Evolutionary conservation across 805 yeast species (phyloP).

Genomic region (Lipomyces yamanashiensis): DNA sequence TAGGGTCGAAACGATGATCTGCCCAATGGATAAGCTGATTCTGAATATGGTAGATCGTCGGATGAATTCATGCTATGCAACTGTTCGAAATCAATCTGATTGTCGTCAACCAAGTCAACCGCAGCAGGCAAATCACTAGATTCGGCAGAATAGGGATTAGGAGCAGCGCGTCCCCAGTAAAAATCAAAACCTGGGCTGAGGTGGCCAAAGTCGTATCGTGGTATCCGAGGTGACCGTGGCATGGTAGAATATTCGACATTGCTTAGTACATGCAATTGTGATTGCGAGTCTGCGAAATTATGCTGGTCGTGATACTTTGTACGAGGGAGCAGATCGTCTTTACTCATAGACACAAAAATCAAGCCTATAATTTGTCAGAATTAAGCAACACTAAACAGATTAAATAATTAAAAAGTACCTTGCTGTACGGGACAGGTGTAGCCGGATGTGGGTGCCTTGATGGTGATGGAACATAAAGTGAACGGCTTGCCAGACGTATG

Average conservation of each 20-base stretch:
- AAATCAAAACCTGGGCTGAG: slow-evolving; percentile 1
- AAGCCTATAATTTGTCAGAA: slow-evolving; percentile 4
- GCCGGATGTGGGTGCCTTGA: slow-evolving; percentile 33
- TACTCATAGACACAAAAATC: slow-evolving; percentile 32
- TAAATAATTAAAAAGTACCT: neutral
- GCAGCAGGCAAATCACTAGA: neutral
- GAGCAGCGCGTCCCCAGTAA: slow-evolving; percentile 7
- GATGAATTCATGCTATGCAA: neutral
- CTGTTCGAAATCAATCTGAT: neutral
- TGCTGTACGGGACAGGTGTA: slow-evolving; percentile 37
- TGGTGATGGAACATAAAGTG: slow-evolving; percentile 32
- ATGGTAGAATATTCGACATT: slow-evolving; percentile 15
- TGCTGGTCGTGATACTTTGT: slow-evolving; percentile 25
- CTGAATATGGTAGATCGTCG: slow-evolving; percentile 2
- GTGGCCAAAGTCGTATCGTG: slow-evolving; percentile 7
- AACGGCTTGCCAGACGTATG: slow-evolving; percentile 28
- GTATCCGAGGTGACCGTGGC: slow-evolving; percentile 14
- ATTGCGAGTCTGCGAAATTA: slow-evolving; percentile 5
- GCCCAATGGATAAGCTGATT: neutral
- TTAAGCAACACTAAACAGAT: neutral
- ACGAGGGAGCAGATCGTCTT: slow-evolving; percentile 31
- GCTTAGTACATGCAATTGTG: slow-evolving; percentile 5
- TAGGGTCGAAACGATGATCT: slow-evolving; percentile 6
- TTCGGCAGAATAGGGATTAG: neutral
- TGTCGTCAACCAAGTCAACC: neutral